phyloP scores from a whole-genome alignment of 23 red algal species.

The Gracilaria vermiculophylla region DNA sequence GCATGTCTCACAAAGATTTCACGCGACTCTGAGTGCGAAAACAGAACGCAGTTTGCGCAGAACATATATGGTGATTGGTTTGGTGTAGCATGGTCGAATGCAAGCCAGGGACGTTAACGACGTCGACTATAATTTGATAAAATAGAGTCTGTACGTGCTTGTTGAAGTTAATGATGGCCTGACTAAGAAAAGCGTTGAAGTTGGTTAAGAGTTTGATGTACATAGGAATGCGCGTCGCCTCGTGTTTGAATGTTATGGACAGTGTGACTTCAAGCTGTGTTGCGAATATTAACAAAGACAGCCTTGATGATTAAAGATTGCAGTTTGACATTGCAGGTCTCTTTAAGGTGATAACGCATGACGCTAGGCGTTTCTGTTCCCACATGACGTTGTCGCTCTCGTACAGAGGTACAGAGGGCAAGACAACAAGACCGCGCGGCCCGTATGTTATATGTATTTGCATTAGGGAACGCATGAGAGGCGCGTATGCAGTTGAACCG shows the following conservation, averaged over 20 bases:
- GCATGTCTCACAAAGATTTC: neutral
- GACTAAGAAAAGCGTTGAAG: neutral
- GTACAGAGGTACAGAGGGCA: neutral
- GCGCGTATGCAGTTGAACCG: neutral
- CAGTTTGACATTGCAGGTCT: neutral
- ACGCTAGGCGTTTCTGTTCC: neutral
- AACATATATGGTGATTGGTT: neutral
- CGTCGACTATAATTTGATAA: neutral
- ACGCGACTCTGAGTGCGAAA: neutral
- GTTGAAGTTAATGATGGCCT: neutral
- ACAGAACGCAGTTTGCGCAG: neutral
- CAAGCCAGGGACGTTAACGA: neutral
- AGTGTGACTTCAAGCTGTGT: neutral
- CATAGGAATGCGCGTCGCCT: neutral
- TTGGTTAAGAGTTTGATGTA: neutral
- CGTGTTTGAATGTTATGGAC: neutral
- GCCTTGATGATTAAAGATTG: neutral
- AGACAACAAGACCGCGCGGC: neutral
- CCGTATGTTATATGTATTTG: neutral
- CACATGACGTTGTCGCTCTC: neutral
- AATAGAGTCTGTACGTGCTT: neutral
- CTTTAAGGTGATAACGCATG: conserved; percentile 14
- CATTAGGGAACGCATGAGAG: too few species aligned
- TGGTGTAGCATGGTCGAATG: too few species aligned
- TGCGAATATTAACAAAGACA: neutral